phyloP scores from a whole-genome alignment of 768 basidiomycete species.

The Clitopilus passeckerianus region DNA sequence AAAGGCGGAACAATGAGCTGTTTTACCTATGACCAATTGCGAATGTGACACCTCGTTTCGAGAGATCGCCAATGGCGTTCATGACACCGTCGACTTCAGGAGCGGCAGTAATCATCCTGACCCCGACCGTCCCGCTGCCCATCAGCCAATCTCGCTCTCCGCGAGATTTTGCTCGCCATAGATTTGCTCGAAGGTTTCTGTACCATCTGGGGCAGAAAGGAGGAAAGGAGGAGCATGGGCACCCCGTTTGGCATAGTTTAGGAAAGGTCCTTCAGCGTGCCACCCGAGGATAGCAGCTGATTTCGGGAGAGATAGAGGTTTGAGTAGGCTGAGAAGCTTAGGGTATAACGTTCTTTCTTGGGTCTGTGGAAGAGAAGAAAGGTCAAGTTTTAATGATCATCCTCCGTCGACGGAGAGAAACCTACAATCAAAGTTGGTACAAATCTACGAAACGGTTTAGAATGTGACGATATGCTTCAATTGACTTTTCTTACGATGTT shows the following conservation, averaged over 20 bases:
- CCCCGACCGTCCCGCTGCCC: conserved; percentile 48
- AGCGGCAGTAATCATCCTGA: conserved; percentile 81
- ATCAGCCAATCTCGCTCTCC: conserved; percentile 63
- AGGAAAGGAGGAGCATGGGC: conserved; percentile 74
- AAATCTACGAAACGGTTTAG: conserved; percentile 27
- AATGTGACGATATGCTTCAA: conserved; percentile 5
- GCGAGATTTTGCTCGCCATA: conserved; percentile 67
- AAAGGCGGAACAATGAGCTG: background rate
- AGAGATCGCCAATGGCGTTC: conserved; percentile 56
- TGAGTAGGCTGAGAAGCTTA: conserved; percentile 60
- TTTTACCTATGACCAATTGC: conserved; percentile 86
- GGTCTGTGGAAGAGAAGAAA: conserved; percentile 43
- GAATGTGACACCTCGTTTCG: conserved; percentile 64
- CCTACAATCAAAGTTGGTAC: conserved; percentile 71
- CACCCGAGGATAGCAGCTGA: conserved; percentile 81
- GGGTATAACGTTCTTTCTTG: conserved; percentile 75
- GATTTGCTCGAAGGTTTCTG: conserved; percentile 64
- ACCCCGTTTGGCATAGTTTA: conserved; percentile 77
- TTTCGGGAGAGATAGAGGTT: conserved; percentile 55
- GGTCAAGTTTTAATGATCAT: background rate
- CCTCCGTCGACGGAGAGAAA: background rate
- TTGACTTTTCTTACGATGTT: conserved; percentile 62
- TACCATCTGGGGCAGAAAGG: conserved; percentile 55
- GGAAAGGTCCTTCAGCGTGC: conserved; percentile 90
- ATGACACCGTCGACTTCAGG: conserved; percentile 85